phyloP scores from a whole-genome alignment of 2,329 filamentous ascomycete genomes.

The Diaporthe destruens region DNA sequence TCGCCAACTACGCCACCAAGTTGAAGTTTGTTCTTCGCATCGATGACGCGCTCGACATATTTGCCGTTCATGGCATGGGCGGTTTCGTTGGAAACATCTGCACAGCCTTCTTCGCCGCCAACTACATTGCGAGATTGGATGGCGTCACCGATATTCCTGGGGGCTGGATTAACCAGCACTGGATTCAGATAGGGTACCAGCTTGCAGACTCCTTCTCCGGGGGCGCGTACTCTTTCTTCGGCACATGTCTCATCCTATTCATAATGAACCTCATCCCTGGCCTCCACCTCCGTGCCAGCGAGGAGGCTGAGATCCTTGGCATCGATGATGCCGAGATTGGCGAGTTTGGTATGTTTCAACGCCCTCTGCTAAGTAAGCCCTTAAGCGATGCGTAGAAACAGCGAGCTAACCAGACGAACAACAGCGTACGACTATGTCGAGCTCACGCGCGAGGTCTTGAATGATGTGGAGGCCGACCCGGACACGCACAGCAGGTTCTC shows the following conservation, averaged over 20 bases:
- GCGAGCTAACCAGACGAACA: not conserved
- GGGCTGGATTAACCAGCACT: constrained; percentile 87
- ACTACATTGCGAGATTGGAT: constrained; percentile 87
- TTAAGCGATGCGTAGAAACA: not conserved
- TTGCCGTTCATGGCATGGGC: constrained; percentile 84
- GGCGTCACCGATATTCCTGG: constrained; percentile 75
- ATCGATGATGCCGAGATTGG: constrained; percentile 93
- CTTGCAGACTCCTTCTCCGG: constrained; percentile 84
- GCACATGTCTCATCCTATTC: constrained; percentile 84
- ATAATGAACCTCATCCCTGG: constrained; percentile 84
- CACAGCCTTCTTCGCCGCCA: constrained; percentile 85
- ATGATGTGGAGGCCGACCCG: constrained; percentile 43
- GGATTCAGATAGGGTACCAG: constrained; percentile 86
- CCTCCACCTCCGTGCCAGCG: constrained; percentile 77
- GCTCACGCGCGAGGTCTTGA: constrained; percentile 75
- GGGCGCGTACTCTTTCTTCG: constrained; percentile 81
- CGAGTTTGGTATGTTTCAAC: constrained; percentile 69
- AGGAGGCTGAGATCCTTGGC: constrained; percentile 85
- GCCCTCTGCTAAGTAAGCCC: no score
- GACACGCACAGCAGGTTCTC: constrained; percentile 49
- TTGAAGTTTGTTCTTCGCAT: constrained; percentile 86
- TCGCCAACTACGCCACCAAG: constrained; percentile 92
- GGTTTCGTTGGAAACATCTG: constrained; percentile 83
- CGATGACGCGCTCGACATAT: constrained; percentile 91
- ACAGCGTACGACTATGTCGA: constrained; percentile 92